Evolutionary conservation across 2,329 filamentous ascomycete genomes (phyloP).

Genomic region (Monilinia fructicola): DNA sequence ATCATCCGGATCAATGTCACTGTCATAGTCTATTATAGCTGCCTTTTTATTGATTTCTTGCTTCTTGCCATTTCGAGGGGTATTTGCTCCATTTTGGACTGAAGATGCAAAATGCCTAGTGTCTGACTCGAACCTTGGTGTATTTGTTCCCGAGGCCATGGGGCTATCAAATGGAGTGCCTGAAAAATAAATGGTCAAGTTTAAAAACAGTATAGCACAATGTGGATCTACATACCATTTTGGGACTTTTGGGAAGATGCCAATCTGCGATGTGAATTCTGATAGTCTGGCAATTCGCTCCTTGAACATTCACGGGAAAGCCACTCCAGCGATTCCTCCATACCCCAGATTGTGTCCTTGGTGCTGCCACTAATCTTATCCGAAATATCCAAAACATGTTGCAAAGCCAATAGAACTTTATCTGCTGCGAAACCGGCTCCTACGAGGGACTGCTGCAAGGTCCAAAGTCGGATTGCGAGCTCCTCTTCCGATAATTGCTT

Average conservation of each 20-base stretch:
- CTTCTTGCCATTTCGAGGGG: constrained; percentile 30
- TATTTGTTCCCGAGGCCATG: constrained; percentile 38
- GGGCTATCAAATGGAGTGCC: constrained; percentile 40
- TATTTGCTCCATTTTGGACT: constrained; percentile 18
- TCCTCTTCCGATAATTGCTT: constrained; percentile 73
- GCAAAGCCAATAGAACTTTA: constrained; percentile 63
- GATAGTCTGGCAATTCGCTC: constrained; percentile 72
- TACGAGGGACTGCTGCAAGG: constrained; percentile 69
- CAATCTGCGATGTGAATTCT: constrained; percentile 45
- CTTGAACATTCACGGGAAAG: constrained; percentile 72
- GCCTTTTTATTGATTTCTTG: constrained; percentile 29
- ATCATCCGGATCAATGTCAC: constrained; percentile 72
- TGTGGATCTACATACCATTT: constrained; percentile 33
- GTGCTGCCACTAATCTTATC: constrained; percentile 56
- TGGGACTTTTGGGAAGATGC: constrained; percentile 35
- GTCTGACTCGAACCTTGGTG: constrained; percentile 38
- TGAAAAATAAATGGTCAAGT: constrained; percentile 27
- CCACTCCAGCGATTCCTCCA: constrained; percentile 89
- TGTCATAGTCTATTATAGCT: constrained; percentile 54
- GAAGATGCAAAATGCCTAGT: constrained; percentile 34
- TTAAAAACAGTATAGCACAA: background rate
- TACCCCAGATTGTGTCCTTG: constrained; percentile 75
- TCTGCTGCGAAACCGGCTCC: constrained; percentile 66
- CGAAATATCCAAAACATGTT: constrained; percentile 65
- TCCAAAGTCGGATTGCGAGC: constrained; percentile 78